Conservation (phyloP, 2,329 filamentous ascomycete genomes). For the Alternaria angustiovoidea region DNA sequence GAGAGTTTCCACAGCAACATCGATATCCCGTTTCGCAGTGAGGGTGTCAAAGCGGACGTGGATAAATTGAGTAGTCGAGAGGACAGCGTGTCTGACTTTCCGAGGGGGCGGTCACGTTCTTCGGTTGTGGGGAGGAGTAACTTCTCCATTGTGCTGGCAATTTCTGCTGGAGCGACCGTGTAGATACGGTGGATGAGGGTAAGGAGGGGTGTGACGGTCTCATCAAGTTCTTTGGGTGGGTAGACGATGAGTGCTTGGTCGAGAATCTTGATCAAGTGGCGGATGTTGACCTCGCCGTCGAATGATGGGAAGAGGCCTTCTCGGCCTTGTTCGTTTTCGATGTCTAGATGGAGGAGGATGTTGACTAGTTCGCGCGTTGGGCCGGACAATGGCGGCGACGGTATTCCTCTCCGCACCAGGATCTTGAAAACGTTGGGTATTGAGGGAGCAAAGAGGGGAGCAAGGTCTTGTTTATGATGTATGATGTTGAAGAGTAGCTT, state of each 20-base stretch:
- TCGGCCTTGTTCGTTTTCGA: constrained; percentile 59
- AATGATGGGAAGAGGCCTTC: constrained; percentile 72
- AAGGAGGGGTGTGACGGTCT: constrained; percentile 74
- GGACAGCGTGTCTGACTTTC: constrained; percentile 75
- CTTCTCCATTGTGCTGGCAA: constrained; percentile 69
- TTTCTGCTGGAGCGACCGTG: constrained; percentile 69
- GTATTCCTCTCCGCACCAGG: constrained; percentile 67
- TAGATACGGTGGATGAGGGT: constrained; percentile 76
- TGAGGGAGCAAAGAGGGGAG: constrained; percentile 69
- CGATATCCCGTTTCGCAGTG: constrained; percentile 77
- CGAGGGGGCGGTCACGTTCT: constrained; percentile 80
- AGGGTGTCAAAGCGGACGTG: constrained; percentile 74
- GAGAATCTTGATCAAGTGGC: constrained; percentile 74
- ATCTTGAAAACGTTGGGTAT: constrained; percentile 76
- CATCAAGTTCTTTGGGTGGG: constrained; percentile 74
- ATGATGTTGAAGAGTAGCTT: constrained; percentile 92
- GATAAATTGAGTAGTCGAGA: constrained; percentile 80
- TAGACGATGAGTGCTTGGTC: constrained; percentile 71
- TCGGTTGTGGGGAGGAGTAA: constrained; percentile 77
- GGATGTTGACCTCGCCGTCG: constrained; percentile 66
- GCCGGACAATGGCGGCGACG: constrained; percentile 73
- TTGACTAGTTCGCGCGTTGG: constrained; percentile 79
- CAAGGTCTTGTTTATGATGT: constrained; percentile 72
- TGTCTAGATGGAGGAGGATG: constrained; percentile 78
- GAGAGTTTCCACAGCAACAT: constrained; percentile 88